These are phyloP conservation scores for Triangularia setosa DNA, from an alignment of 2,329 filamentous ascomycete species.

Conservation along the genomic window DNA sequence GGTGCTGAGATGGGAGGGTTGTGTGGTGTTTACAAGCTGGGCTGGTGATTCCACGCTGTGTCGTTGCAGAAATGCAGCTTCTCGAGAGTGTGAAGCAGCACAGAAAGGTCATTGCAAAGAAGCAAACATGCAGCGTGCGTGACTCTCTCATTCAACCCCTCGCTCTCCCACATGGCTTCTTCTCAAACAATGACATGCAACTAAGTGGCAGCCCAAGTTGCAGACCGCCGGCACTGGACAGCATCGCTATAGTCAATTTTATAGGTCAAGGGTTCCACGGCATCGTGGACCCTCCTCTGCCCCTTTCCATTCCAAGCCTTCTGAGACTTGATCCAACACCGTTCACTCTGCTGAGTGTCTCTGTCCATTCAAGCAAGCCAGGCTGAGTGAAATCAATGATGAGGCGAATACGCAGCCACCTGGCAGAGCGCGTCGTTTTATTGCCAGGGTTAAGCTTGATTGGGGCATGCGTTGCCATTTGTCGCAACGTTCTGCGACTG, in stretches of 20 bases:
- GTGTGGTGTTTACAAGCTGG: slow-evolving; percentile 10
- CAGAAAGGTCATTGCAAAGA: neutral
- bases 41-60: neutral
- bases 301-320: neutral
- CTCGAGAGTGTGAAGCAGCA: neutral
- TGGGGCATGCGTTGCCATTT: slow-evolving; percentile 1
- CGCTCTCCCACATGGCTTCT: neutral
- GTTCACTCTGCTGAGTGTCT: neutral
- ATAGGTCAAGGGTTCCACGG: neutral
- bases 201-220: neutral
- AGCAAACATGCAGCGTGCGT: neutral
- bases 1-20: slow-evolving; percentile 1
- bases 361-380: neutral
- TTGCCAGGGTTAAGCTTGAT: neutral
- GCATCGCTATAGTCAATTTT: neutral
- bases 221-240: neutral
- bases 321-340: neutral
- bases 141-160: neutral
- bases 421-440: slow-evolving; percentile 12
- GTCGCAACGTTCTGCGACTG: slow-evolving; percentile 10
- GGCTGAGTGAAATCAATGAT: neutral
- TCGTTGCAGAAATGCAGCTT: neutral
- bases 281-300: neutral
- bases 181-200: neutral
- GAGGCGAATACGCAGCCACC: slow-evolving; percentile 13